phyloP scores from a whole-genome alignment of 2,329 filamentous ascomycete genomes.

The Colletotrichum tofieldiae region DNA sequence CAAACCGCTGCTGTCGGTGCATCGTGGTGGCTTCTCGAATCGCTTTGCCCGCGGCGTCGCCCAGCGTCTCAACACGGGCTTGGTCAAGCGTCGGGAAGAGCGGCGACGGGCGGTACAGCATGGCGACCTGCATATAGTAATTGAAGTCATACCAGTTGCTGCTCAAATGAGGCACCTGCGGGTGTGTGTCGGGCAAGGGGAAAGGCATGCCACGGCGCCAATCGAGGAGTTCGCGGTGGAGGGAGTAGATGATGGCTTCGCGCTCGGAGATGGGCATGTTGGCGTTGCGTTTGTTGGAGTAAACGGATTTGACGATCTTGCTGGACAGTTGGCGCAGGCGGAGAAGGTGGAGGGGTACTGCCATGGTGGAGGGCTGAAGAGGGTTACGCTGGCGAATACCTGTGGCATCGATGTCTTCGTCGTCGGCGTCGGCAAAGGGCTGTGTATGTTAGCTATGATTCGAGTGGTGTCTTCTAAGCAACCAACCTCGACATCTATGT shows the following conservation, averaged over 20 bases:
- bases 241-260: conserved; percentile 51
- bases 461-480: background rate
- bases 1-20: conserved; percentile 57
- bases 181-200: conserved; percentile 56
- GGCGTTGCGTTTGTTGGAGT: conserved; percentile 49
- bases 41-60: conserved; percentile 58
- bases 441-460: background rate
- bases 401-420: background rate
- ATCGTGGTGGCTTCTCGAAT: conserved; percentile 58
- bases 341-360: conserved; percentile 60
- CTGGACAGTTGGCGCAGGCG: conserved; percentile 58
- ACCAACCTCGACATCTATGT: conserved; percentile 58
- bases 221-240: conserved; percentile 59
- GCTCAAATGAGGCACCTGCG: conserved; percentile 59
- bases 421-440: conserved; percentile 6
- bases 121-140: conserved; percentile 62
- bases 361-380: conserved; percentile 54
- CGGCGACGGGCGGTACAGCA: conserved; percentile 62
- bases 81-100: conserved; percentile 56
- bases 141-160: conserved; percentile 65
- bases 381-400: conserved; percentile 39
- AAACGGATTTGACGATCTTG: conserved; percentile 57
- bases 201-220: conserved; percentile 64
- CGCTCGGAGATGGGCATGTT: conserved; percentile 46
- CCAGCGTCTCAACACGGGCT: conserved; percentile 54